Evolutionary conservation across 345 rosid genomes (phyloP).

Genomic region (Eucalyptus curtisii): DNA sequence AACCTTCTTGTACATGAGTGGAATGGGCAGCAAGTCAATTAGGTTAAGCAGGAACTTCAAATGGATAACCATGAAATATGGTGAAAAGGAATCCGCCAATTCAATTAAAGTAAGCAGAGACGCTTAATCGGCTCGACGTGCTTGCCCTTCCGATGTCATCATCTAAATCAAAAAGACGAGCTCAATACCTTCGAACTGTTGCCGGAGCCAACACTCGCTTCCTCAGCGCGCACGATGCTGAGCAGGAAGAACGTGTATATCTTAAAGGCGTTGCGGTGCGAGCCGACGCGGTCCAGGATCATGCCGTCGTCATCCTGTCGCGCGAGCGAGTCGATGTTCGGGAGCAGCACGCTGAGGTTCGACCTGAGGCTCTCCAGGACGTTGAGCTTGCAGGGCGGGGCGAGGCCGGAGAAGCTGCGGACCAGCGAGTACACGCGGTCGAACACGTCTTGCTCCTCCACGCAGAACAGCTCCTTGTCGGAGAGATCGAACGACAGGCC

Average conservation of each 20-base stretch:
- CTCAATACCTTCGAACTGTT: conserved; percentile 47
- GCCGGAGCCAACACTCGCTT: conserved; percentile 16
- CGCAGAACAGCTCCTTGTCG: conserved; percentile 78
- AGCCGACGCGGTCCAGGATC: conserved; percentile 45
- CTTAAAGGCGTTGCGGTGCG: conserved; percentile 88
- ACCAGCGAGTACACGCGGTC: conserved; percentile 76
- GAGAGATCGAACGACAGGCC: conserved; percentile 90
- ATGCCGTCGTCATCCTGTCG: conserved; percentile 44
- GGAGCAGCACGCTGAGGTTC: conserved; percentile 87
- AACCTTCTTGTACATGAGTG: neutral
- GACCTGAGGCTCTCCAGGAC: conserved; percentile 80
- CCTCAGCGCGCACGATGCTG: conserved; percentile 50
- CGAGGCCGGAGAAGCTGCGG: conserved; percentile 37
- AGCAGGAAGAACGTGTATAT: conserved; percentile 80
- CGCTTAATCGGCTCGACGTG: neutral
- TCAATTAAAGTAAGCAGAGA: neutral
- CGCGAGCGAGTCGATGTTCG: conserved; percentile 74
- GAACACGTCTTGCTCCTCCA: conserved; percentile 81
- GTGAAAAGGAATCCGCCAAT: neutral
- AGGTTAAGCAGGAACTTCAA: neutral
- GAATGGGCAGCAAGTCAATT: neutral
- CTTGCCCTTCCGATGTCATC: neutral
- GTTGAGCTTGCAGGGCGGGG: conserved; percentile 47
- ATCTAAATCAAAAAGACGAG: neutral
- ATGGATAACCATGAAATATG: neutral